Base-by-base conservation (phyloP, 768 basidiomycete species). In the Suillus americanus region DNA sequence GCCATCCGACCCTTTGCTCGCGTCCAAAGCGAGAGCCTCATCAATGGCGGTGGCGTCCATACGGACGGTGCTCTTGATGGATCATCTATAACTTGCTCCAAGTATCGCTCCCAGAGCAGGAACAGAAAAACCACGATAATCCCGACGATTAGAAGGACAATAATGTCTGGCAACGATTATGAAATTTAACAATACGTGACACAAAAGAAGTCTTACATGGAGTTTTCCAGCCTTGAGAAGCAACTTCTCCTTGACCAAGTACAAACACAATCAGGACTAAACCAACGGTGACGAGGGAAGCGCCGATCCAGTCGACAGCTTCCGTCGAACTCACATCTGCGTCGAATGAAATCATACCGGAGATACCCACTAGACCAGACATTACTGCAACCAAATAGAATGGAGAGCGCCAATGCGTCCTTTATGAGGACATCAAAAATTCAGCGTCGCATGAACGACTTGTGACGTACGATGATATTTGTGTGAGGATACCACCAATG, bases 301-400 rank as follows among this genome's bases (percentile, higher is more conserved):
- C 89, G 2, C 94, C 94, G 28, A 91, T 74, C 91, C 91, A 94
- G 65, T 95, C 94, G 0, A 94, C 81, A 0, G 59, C 64, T 61
- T 81, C 80, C 7, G 68, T 63, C 0, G 84, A 80, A 41, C 45
- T 8, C 9, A 70, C 60, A 69, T 95, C 94, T 0, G 75, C 40
- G 30, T 91, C 89, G 38, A 96, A 86, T 4, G 82, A 81, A 23
- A 88, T 60, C 6, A 85, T 71, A 0, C 83, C 91, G 3, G 83
- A 79, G 3, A 88, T 20, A 20, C 83, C 74, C 61, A 85, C 84
- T 2, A 87, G 66, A 2, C 80, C 74, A 1, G 84, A 83, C 16
- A 94, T 64, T 0, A 82, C 92, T 0, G 86, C 78, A 35, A 85
- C 76, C 33, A 93, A 73, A 76, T 80, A 94, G 70, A 89, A 85